phyloP scores from a whole-genome alignment of 2,329 filamentous ascomycete genomes.

The Aspergillus hortae region DNA sequence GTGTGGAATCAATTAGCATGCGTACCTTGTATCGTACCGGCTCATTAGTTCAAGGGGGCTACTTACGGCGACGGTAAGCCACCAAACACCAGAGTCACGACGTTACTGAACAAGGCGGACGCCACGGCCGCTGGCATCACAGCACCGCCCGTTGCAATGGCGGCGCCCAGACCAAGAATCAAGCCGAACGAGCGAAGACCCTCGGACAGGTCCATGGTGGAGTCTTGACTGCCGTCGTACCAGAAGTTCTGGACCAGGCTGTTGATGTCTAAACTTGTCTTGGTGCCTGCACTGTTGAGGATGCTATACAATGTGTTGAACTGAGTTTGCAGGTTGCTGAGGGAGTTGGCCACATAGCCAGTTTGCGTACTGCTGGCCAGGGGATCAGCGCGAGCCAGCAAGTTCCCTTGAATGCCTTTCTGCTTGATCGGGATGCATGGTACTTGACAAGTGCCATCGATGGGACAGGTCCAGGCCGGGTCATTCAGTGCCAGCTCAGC shows the following conservation, averaged over 20 bases:
- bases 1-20: neutral
- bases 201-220: neutral
- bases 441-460: neutral
- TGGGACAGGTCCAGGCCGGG: neutral
- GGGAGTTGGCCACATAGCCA: neutral
- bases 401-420: neutral
- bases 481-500: neutral
- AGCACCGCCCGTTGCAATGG: neutral
- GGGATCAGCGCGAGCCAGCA: neutral
- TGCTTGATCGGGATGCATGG: neutral
- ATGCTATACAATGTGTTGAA: neutral
- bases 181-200: neutral
- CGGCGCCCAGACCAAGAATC: neutral
- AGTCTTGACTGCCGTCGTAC: neutral
- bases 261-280: neutral
- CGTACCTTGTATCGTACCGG: no score
- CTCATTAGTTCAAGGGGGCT: no score
- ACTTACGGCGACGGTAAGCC: neutral
- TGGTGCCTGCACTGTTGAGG: neutral
- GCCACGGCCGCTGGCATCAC: neutral
- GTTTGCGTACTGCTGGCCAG: neutral
- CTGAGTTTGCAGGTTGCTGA: neutral
- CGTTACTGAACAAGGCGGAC: neutral
- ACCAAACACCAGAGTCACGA: neutral
- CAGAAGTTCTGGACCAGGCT: conserved; percentile 1